These are phyloP conservation scores for Diplodia scrobiculata DNA, from an alignment of 2,329 filamentous ascomycete genomes.

Conservation along the genomic window DNA sequence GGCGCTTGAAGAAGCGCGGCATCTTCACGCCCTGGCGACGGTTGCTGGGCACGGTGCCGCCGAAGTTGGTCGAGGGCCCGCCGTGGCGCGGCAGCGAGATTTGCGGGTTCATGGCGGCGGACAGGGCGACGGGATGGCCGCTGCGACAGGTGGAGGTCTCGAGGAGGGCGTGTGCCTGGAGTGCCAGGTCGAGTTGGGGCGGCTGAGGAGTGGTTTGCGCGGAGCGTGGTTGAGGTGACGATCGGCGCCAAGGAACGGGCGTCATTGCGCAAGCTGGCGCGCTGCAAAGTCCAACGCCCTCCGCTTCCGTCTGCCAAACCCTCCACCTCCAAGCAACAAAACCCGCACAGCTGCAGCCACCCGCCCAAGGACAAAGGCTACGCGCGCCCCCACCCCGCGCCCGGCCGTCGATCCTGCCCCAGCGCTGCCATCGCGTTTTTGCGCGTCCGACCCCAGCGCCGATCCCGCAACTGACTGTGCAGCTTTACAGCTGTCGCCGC, in stretches of 20 bases:
- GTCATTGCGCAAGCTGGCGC: slow-evolving; percentile 24
- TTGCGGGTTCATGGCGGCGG: slow-evolving; percentile 57
- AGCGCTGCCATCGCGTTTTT: slow-evolving; percentile 10
- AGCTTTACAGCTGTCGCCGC: slow-evolving; percentile 14
- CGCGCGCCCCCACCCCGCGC: not conserved
- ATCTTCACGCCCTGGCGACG: slow-evolving; percentile 59
- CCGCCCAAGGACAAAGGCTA: slow-evolving; percentile 12
- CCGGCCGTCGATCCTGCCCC: slow-evolving; percentile 1
- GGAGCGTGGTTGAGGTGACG: slow-evolving; percentile 14
- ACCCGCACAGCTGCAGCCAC: slow-evolving; percentile 7
- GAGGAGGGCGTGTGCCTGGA: slow-evolving; percentile 8
- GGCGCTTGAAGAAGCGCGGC: slow-evolving; percentile 67
- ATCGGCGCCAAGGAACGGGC: slow-evolving; percentile 20
- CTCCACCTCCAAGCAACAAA: slow-evolving; percentile 6
- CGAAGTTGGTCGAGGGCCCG: slow-evolving; percentile 54
- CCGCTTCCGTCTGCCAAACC: slow-evolving; percentile 22
- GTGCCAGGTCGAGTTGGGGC: slow-evolving; percentile 26
- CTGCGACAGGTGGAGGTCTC: not conserved
- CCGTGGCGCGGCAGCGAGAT: slow-evolving; percentile 62
- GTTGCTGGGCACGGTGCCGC: slow-evolving; percentile 52
- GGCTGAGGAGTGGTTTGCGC: slow-evolving; percentile 4
- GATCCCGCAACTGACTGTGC: slow-evolving; percentile 20
- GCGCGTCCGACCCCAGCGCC: slow-evolving; percentile 6
- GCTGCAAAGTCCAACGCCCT: slow-evolving; percentile 25
- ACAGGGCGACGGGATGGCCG: not conserved